Base-by-base conservation (phyloP, 257 asterid genomes). In the Solanum tacnaense region DNA sequence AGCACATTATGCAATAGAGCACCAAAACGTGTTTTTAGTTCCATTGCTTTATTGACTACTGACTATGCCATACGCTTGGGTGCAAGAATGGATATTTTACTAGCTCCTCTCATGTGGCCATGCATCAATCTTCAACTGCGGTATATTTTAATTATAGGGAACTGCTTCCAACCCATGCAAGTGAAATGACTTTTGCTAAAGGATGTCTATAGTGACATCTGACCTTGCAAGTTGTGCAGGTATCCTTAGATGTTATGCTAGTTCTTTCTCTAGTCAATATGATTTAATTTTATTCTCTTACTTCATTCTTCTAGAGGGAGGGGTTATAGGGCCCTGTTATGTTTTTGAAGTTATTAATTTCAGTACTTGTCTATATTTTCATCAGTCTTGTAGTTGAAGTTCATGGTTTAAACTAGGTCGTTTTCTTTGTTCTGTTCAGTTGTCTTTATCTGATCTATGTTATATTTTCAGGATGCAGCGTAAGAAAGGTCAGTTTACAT, bases 401-500 rank as follows among this genome's bases (percentile, higher is more conserved):
- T 82, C 70, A 82, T 49, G 44, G 68, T 29, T 81, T 82, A 82
- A 11, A 12, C 35, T 16, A 52, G 13, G 68, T 46, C 70, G 2
- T 49, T 81, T 31, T 49, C 41, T 27, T 82, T 13, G 70, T 29
- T 82, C 85, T 18, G 44, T 18, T 82, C 44, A 16, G 32, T 10
- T 82, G 25, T 46, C 85, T 44, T 44, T 18, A 29, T 31, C 70
- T 82, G 85, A 49, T 81, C 62, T 49, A 7, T 82, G 44, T 29
- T 82, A 82, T 82, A 20, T 49, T 49, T 82, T 29, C 96, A 98
- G 99, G 92, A 98, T 98, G 99, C 99, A 98, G 93, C 98, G 99
- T 27, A 96, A 98, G 92, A 98, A 95, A 90, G 99, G 99, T 79
- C 99, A 96, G 89, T 98, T 98, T 91, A 94, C 99, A 82, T 98